Base-by-base conservation (phyloP, 192 early-diverging fungal species). In the Funneliformis geosporum region DNA sequence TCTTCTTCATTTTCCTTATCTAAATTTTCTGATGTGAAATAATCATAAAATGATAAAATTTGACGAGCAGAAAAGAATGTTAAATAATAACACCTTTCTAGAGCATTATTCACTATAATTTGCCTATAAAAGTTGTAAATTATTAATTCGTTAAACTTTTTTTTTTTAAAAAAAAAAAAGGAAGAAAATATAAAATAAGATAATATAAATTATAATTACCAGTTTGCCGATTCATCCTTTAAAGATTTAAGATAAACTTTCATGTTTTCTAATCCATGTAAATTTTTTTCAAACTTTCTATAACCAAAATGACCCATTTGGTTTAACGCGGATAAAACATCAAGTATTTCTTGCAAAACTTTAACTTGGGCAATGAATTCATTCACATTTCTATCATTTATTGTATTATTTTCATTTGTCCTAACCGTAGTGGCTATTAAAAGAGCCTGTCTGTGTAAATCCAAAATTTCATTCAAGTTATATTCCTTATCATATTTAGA, bases 221-320 rank as follows among this genome's bases (percentile, higher is more conserved):
- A 80, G 5, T 33, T 55, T 27, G 27, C 12, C 23, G 75, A 39
- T 33, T 80, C 79, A 60, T 75, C 21, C n/a, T 60, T 62, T 27
- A 80, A 33, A 12, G 9, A 76, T 42, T 38, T 8, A 16, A 71
- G 50, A 21, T 76, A 80, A 5, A 61, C 71, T 33, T 28, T 42
- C 79, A 80, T 80, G 21, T 80, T 33, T 25, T 27, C 38, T 27
- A 16, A 21, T 4, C n/a, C 59, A 14, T 8, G 1, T 47, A 62
- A 39, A 9, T 21, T 21, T 33, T 46, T 71, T 16, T 73, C 42
- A 66, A 76, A 80, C 1, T 25, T 39, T 39, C 65, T 59, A 75
- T 80, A 80, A 42, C 10, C n/a, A 76, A 80, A 75, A 59, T 80
- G 79, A 47, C 79, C 79, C 21, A 80, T 43, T 50, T 75, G 59